phyloP scores from a whole-genome alignment of 2,329 filamentous ascomycete genomes.

The Xenoacremonium recifei region DNA sequence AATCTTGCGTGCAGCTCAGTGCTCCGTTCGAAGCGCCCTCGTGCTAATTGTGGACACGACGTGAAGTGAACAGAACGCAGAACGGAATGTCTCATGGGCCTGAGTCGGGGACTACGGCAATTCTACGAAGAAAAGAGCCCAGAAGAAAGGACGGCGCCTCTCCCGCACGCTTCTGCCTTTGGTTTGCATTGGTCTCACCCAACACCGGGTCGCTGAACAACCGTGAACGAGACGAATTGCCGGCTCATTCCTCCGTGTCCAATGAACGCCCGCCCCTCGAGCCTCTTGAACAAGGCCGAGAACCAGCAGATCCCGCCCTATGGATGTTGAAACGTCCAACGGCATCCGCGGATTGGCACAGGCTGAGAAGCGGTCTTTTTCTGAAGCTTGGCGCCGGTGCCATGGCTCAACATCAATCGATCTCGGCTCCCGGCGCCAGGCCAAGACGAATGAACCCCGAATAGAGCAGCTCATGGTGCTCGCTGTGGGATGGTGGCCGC shows the following conservation, averaged over 20 bases:
- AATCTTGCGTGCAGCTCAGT: slow-evolving; percentile 16
- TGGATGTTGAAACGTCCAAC: slow-evolving; percentile 17
- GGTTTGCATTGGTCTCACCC: slow-evolving; percentile 2
- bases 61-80: no score
- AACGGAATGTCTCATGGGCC: not conserved
- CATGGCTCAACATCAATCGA: no score
- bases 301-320: slow-evolving; percentile 17
- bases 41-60: no score
- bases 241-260: no score
- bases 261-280: no score
- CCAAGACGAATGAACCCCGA: no score
- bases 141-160: slow-evolving; percentile 6
- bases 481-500: not conserved
- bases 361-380: slow-evolving; percentile 4
- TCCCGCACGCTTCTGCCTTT: slow-evolving; percentile 6
- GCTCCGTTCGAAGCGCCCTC: slow-evolving; percentile 1
- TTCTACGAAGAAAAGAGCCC: not conserved
- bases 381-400: no score
- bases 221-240: not conserved
- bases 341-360: slow-evolving; percentile 18
- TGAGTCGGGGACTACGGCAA: not conserved
- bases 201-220: not conserved
- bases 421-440: not conserved
- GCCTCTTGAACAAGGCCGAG: no score
- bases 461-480: not conserved